phyloP scores from a whole-genome alignment of 176 grass and related monocot species.

The Saccharum spontaneum region DNA sequence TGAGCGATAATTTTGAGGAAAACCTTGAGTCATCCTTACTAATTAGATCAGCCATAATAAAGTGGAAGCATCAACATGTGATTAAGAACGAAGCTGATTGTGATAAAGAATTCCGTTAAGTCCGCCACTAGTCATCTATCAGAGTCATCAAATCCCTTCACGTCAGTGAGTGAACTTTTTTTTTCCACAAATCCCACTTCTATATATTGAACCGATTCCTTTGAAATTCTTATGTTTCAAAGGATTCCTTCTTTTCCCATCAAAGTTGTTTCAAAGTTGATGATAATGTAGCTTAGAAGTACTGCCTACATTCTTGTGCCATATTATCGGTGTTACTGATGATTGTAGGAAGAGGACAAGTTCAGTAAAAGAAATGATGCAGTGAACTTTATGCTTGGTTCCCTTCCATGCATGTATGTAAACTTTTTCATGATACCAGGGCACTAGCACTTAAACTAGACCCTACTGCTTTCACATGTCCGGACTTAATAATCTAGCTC shows the following conservation, averaged over 20 bases:
- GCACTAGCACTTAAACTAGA: slow-evolving; percentile 21
- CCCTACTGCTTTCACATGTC: slow-evolving; percentile 13
- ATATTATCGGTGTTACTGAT: neutral
- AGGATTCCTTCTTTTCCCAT: neutral
- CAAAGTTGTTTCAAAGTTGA: neutral
- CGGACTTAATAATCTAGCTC: slow-evolving; percentile 22
- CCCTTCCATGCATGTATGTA: neutral
- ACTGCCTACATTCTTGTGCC: neutral
- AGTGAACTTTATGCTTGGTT: slow-evolving; percentile 11
- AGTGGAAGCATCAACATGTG: neutral
- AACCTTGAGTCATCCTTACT: neutral
- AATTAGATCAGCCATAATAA: neutral
- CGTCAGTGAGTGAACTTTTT: neutral
- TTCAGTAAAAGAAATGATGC: neutral
- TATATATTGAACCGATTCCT: neutral
- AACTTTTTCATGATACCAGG: neutral
- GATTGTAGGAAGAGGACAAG: neutral
- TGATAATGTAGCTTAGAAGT: neutral
- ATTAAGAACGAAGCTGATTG: neutral
- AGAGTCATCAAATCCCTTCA: neutral
- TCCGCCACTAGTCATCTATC: neutral
- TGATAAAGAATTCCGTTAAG: neutral
- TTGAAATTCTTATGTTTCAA: neutral
- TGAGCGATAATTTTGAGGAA: neutral
- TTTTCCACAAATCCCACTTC: too few species aligned